These are phyloP conservation scores for Ascochyta lentis DNA, from an alignment of 2,329 filamentous ascomycete species.

Conservation along the genomic window DNA sequence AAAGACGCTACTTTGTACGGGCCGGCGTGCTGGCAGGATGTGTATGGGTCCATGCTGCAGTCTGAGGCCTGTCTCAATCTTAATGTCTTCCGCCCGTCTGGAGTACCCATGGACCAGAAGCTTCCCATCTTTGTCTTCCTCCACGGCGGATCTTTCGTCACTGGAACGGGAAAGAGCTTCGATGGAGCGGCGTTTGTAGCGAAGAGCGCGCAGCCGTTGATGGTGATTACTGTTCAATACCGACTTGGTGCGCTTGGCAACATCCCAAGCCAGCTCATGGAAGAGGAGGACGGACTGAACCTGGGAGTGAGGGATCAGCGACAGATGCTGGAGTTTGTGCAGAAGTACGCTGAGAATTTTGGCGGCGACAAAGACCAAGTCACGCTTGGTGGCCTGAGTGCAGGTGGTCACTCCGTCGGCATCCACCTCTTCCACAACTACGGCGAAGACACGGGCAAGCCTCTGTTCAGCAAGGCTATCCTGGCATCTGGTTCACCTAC, in stretches of 20 bases:
- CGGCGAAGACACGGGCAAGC: conserved; percentile 36
- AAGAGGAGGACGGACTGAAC: conserved; percentile 44
- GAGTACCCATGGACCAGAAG: conserved; percentile 34
- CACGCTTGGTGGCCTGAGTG: conserved; percentile 51
- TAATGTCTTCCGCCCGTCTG: conserved; percentile 41
- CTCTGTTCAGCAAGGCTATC: conserved; percentile 44
- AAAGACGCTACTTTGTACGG: conserved; percentile 51
- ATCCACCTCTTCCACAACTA: conserved; percentile 49
- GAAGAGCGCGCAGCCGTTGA: conserved; percentile 38
- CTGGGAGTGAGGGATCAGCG: conserved; percentile 41
- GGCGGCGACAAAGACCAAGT: conserved; percentile 51
- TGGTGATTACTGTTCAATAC: conserved; percentile 47
- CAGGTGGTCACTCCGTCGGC: conserved; percentile 48
- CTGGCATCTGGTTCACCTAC: conserved; percentile 46
- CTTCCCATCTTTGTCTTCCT: conserved; percentile 42
- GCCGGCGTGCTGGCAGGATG: conserved; percentile 54
- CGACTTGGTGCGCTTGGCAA: conserved; percentile 44
- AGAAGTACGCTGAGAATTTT: conserved; percentile 48
- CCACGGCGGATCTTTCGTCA: conserved; percentile 43
- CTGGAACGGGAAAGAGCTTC: conserved; percentile 39
- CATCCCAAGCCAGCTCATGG: conserved; percentile 43
- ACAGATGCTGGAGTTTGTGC: conserved; percentile 48
- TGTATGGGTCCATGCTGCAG: conserved; percentile 36
- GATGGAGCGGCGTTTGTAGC: conserved; percentile 45
- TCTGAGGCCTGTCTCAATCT: conserved; percentile 46